Conservation (phyloP, 331 rosid genomes). For the Acacia pycnantha region DNA sequence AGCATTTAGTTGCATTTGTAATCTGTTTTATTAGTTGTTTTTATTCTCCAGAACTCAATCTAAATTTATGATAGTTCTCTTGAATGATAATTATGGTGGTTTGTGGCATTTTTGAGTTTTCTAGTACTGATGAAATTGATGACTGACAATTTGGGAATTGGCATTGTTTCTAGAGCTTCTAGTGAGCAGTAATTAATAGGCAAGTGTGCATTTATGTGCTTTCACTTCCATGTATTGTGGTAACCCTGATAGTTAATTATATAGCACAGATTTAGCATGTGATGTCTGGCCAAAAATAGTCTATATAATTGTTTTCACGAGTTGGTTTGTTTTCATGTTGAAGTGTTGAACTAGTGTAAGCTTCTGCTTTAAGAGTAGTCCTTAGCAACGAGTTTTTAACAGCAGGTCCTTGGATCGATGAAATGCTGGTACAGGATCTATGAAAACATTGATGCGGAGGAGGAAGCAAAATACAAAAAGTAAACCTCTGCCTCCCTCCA, state of each 20-base stretch:
- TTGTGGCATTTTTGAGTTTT: neutral
- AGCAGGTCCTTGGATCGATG: constrained; percentile 98
- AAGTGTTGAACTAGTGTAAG: constrained; percentile 32
- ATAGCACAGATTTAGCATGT: neutral
- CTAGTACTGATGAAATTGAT: constrained; percentile 1
- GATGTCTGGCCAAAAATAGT: neutral
- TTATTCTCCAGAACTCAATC: constrained; percentile 4
- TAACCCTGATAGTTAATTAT: neutral
- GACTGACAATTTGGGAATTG: neutral
- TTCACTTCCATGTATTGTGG: neutral
- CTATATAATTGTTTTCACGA: neutral
- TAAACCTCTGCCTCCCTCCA: constrained; percentile 97
- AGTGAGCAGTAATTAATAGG: neutral
- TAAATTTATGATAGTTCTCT: neutral
- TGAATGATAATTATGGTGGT: constrained; percentile 3
- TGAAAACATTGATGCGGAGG: constrained; percentile 69
- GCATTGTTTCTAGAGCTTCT: neutral
- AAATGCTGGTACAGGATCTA: constrained; percentile 99
- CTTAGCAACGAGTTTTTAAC: constrained; percentile 86
- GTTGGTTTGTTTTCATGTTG: constrained; percentile 30
- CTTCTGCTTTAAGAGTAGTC: constrained; percentile 47
- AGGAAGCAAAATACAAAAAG: constrained; percentile 76
- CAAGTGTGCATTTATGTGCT: neutral
- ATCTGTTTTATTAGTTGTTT: neutral
- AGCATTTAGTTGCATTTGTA: constrained; percentile 19